phyloP scores from a whole-genome alignment of 2,329 filamentous ascomycete genomes.

The Emmonsiellopsis sp. region DNA sequence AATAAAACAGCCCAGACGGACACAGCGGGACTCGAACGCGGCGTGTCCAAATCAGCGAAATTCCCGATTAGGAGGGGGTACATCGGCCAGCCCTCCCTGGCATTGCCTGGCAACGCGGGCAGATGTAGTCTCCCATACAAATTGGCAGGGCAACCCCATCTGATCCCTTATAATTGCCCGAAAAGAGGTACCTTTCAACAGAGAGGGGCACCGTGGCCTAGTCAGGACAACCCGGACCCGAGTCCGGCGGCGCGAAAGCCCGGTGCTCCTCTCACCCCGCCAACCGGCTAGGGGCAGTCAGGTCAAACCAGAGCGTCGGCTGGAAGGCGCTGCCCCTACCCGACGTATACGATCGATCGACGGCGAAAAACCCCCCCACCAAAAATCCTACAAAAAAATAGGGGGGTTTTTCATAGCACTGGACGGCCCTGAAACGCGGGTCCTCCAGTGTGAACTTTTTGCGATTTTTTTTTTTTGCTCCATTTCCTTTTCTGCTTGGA shows the following conservation, averaged over 20 bases:
- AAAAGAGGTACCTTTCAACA: background rate
- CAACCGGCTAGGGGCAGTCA: background rate
- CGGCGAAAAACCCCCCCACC: constrained; percentile 1
- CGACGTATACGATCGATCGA: background rate
- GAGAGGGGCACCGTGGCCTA: background rate
- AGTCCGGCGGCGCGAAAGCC: background rate
- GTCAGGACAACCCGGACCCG: background rate
- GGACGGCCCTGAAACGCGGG: constrained; percentile 3
- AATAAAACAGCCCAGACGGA: background rate
- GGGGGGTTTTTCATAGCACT: constrained; percentile 4
- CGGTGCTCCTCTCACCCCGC: background rate
- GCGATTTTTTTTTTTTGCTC: background rate
- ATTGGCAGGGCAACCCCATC: too few species aligned
- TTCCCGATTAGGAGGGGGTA: background rate
- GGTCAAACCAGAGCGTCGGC: background rate
- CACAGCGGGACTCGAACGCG: background rate
- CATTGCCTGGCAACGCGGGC: background rate
- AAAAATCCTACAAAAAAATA: background rate
- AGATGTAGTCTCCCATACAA: background rate
- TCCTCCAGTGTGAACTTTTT: constrained; percentile 2
- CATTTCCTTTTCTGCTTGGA: background rate
- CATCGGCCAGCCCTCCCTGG: too few species aligned
- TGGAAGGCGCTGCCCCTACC: background rate
- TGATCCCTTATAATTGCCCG: too few species aligned
- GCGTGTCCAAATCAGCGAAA: background rate